Evolutionary conservation across 345 rosid species (phyloP), one percentile per base, ranked within the genome.

Genomic region (Gynandropsis gynandra): DNA sequence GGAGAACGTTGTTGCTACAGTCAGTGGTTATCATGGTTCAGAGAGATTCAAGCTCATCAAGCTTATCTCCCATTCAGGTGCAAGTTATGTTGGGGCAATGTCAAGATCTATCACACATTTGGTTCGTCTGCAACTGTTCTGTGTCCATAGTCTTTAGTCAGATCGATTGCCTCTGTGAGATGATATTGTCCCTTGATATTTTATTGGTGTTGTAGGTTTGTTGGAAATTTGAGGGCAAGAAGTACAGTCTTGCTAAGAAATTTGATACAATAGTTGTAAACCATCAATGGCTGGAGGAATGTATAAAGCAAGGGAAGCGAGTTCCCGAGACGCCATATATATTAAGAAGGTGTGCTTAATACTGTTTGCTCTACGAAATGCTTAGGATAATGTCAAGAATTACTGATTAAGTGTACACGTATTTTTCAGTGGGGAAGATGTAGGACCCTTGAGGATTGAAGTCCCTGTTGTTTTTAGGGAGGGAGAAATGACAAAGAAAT

Each of bases 1-100:
- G 98, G 89, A 82, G 18, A 64, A 80, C 4, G 95, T 92, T 59
- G 80, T 92, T 8, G 96, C 89, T n/a, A 76, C 96, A 0, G 95
- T 87, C 2, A 87, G 89, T 46, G 98, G 98, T 0, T 92, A 87
- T 74, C 80, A 78, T 10, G 96, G 95, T 4, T 51, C 74, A 9
- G 89, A 77, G 57, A 78, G 95, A 35, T 82, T 87, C 65, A 73
- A 79, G 40, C 93, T 92, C 61, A 92, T 92, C 62, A 85, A 80
- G 74, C 81, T 87, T 29, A 78, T 92, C 33, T 72, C 87, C 21
- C 59, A 27, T 10, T 13, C 81, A 12, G 96, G 96, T 8, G 96
- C 88, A 11, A 87, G 67, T 72, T 92, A 82, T 38, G 88, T 87
- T 0, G 98, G 98, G 0, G 60, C 68, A 8, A 68, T 87, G 86